phyloP scores from a whole-genome alignment of 495 filamentous ascomycete genomes.

The Tuber umbilicatum region DNA sequence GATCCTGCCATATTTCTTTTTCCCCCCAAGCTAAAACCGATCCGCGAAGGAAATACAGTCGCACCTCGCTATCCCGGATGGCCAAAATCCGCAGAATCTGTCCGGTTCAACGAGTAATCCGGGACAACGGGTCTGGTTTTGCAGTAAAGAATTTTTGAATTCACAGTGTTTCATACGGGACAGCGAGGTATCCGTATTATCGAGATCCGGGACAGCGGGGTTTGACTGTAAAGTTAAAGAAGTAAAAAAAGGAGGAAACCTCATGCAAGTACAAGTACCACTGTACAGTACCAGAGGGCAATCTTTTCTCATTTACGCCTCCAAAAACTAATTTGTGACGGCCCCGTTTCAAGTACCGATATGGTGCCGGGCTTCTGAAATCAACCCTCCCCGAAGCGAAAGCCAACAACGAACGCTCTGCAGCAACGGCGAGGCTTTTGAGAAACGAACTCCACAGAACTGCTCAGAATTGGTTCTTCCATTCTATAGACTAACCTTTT shows the following conservation, averaged over 20 bases:
- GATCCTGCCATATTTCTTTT: neutral
- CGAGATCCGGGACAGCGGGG: too few species aligned
- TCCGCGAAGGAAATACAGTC: neutral
- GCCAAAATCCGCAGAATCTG: too few species aligned
- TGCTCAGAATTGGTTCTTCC: neutral
- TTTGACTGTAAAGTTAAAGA: too few species aligned
- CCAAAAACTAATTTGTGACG: neutral
- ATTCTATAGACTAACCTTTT: neutral
- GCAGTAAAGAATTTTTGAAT: too few species aligned
- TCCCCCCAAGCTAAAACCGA: neutral
- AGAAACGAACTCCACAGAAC: neutral
- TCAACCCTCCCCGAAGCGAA: neutral
- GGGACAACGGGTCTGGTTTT: too few species aligned
- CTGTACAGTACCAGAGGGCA: neutral
- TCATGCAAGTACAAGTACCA: neutral
- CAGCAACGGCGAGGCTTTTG: neutral
- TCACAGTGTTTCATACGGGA: too few species aligned
- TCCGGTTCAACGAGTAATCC: too few species aligned
- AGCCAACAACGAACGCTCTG: neutral
- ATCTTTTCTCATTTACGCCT: neutral
- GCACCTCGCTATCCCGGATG: too few species aligned
- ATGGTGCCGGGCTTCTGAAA: neutral
- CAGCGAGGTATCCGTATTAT: too few species aligned
- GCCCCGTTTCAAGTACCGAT: neutral
- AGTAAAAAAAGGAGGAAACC: neutral